phyloP scores from a whole-genome alignment of 768 basidiomycete genomes.

The Rhodotorula graminis region DNA sequence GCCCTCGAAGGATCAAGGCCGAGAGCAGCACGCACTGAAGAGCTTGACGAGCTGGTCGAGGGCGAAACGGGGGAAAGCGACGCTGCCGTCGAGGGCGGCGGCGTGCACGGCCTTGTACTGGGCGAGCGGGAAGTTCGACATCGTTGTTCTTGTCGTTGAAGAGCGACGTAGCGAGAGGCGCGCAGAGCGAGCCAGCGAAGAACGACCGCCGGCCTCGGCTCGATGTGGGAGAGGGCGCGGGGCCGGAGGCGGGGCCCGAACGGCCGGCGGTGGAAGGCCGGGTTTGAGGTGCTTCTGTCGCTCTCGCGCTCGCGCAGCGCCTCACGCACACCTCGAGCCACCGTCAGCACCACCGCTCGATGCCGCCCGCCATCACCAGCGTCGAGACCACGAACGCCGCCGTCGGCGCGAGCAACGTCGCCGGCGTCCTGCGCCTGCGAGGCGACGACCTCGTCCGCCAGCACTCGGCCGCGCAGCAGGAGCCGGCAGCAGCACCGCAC shows the following conservation, averaged over 20 bases:
- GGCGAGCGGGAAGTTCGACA: background rate
- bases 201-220: background rate
- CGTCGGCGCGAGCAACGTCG: background rate
- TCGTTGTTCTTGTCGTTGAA: background rate
- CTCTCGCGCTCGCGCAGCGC: too few relatives aligned
- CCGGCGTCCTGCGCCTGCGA: background rate
- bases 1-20: too few relatives aligned
- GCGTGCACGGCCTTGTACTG: background rate
- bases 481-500: too few relatives aligned
- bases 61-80: background rate
- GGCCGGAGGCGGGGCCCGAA: too few relatives aligned
- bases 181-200: background rate
- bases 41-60: constrained; percentile 13
- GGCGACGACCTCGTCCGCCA: background rate
- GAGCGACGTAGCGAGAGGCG: background rate
- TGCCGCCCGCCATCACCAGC: background rate
- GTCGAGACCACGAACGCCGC: background rate
- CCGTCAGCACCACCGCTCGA: too few relatives aligned
- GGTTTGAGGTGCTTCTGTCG: too few relatives aligned
- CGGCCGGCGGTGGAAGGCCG: too few relatives aligned
- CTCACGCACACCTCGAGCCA: too few relatives aligned
- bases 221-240: too few relatives aligned
- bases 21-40: background rate
- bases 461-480: background rate
- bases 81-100: background rate